Percentiles rank a stretch among this genome's conserved stretches.
Evolutionary conservation across 345 rosid species (phyloP).

Genomic region (Eutrema heterophyllum): DNA sequence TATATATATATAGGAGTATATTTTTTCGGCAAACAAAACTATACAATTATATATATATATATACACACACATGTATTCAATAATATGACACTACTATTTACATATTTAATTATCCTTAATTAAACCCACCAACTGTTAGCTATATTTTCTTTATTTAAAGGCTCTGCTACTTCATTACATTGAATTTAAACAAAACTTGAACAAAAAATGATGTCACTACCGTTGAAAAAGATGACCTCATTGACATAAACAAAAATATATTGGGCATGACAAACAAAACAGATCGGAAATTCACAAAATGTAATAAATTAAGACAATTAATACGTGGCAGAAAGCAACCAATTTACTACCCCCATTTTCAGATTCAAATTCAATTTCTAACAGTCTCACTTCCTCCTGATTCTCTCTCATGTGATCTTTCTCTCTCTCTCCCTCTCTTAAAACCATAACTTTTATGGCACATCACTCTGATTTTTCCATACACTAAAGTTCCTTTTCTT

Average conservation of each 20-base stretch:
- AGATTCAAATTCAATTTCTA: slow-evolving; percentile 27
- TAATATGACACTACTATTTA: too few species aligned
- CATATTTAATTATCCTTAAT: neutral
- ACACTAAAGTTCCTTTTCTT: neutral
- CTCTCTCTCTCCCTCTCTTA: neutral
- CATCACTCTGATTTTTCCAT: neutral
- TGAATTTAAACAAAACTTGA: neutral
- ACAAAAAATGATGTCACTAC: slow-evolving; percentile 16
- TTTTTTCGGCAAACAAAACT: too few species aligned
- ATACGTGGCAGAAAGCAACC: slow-evolving; percentile 23
- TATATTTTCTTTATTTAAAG: neutral
- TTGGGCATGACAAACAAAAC: neutral
- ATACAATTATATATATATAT: too few species aligned
- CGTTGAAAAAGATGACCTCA: neutral
- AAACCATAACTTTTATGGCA: slow-evolving; percentile 2
- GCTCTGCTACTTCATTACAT: neutral
- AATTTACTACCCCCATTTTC: slow-evolving; percentile 17
- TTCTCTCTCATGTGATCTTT: slow-evolving; percentile 10
- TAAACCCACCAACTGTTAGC: neutral
- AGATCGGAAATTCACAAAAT: neutral
- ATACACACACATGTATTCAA: too few species aligned
- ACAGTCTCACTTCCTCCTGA: slow-evolving; percentile 12
- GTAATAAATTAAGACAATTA: slow-evolving; percentile 12
- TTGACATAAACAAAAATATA: neutral
- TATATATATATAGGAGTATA: too few species aligned